Conservation (phyloP, 495 filamentous ascomycete species). For the Hapsidospora chrysogenum region DNA sequence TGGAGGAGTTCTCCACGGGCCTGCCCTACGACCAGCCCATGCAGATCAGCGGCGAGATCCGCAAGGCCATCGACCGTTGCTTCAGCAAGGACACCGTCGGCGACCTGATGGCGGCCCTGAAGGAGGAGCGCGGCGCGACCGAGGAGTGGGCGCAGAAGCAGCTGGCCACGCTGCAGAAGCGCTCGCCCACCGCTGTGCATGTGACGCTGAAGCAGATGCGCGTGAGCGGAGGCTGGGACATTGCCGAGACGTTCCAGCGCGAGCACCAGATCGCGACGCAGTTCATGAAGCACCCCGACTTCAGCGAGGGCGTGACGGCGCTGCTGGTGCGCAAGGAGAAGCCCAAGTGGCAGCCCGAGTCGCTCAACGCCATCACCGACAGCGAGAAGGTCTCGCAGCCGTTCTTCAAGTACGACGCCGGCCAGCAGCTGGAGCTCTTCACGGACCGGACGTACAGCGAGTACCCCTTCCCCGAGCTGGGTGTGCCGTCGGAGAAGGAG, state of each 20-base stretch:
- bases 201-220: conserved; percentile 72
- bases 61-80: conserved; percentile 71
- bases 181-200: conserved; percentile 70
- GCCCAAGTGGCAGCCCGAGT: conserved; percentile 56
- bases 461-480: conserved; percentile 48
- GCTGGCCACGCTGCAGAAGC: conserved; percentile 45
- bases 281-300: conserved; percentile 83
- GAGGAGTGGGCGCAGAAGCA: conserved; percentile 62
- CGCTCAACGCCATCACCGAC: conserved; percentile 39
- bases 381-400: conserved; percentile 35
- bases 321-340: conserved; percentile 49
- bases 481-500: conserved; percentile 54
- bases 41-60: conserved; percentile 41
- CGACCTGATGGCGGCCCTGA: conserved; percentile 51
- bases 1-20: conserved; percentile 79
- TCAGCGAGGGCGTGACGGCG: conserved; percentile 69
- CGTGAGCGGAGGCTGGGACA: conserved; percentile 55
- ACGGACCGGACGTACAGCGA: conserved; percentile 32
- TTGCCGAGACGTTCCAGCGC: conserved; percentile 63
- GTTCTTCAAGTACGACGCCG: conserved; percentile 36
- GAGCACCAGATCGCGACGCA: conserved; percentile 63
- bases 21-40: conserved; percentile 56
- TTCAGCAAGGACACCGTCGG: conserved; percentile 49
- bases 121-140: conserved; percentile 32
- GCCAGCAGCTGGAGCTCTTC: conserved; percentile 30